These are phyloP conservation scores for Hypseocharis bilobata DNA, from an alignment of 441 rosid genomes.

Conservation along the genomic window DNA sequence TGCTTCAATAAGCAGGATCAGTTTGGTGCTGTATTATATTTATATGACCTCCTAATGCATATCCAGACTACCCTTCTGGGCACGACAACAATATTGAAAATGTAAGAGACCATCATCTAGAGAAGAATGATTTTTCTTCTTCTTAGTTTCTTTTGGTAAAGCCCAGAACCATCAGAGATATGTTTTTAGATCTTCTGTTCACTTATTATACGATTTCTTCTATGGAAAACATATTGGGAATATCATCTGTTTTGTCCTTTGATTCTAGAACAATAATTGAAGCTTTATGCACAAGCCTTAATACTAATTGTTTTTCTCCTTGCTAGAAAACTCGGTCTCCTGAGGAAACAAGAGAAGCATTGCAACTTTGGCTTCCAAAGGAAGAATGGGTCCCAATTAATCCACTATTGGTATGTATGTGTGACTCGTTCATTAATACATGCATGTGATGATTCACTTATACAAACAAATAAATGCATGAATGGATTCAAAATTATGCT, in stretches of 20 bases:
- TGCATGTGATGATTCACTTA: background rate
- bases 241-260: background rate
- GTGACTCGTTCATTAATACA: background rate
- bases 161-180: no score
- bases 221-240: background rate
- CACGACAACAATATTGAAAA: no score
- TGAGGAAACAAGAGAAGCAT: conserved; percentile 74
- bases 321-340: conserved; percentile 64
- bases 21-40: no score
- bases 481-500: background rate
- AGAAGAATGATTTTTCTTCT: no score
- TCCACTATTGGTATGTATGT: conserved; percentile 61
- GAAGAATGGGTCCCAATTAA: conserved; percentile 87
- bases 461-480: background rate
- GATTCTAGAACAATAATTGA: background rate
- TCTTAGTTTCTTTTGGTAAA: no score
- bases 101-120: no score
- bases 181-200: background rate
- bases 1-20: no score
- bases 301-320: conserved; percentile 13
- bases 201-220: background rate
- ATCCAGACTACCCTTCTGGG: no score
- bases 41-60: no score
- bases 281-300: background rate
- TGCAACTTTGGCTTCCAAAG: conserved; percentile 92